A percentile compares a stretch with the other conserved stretches of the same genome.
Evolutionary conservation across 2,329 filamentous ascomycete genomes (phyloP).

Genomic region (Clathrospora elynae): DNA sequence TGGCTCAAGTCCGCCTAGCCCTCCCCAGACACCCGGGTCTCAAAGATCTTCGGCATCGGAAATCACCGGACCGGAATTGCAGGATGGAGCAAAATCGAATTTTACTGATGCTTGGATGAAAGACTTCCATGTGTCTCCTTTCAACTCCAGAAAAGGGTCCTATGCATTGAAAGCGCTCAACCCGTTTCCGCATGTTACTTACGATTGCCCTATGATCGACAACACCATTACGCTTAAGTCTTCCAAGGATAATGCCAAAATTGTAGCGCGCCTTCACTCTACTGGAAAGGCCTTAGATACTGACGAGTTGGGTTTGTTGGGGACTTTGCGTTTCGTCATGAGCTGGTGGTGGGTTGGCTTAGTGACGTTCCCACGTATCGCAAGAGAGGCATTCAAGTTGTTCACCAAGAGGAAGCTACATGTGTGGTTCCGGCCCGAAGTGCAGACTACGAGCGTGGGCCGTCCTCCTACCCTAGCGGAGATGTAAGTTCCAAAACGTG

Average conservation of each 20-base stretch:
- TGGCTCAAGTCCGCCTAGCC: constrained; percentile 39
- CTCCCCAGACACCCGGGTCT: constrained; percentile 23
- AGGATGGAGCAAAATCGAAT: constrained; percentile 20
- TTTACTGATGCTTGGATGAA: constrained; percentile 66
- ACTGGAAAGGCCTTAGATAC: constrained; percentile 59
- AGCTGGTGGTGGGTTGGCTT: constrained; percentile 72
- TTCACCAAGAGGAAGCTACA: constrained; percentile 63
- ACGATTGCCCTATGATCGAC: constrained; percentile 54
- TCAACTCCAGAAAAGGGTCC: constrained; percentile 63
- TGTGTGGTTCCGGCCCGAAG: constrained; percentile 70
- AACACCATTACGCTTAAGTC: constrained; percentile 66
- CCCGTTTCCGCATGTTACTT: constrained; percentile 46
- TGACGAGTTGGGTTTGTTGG: constrained; percentile 48
- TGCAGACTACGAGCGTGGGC: constrained; percentile 60
- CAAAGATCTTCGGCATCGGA: constrained; percentile 9
- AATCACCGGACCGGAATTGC: constrained; percentile 6
- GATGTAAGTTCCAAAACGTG: constrained; percentile 26
- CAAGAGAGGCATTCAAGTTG: constrained; percentile 63
- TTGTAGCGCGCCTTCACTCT: constrained; percentile 66
- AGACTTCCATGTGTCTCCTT: constrained; percentile 77
- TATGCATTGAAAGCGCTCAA: constrained; percentile 56
- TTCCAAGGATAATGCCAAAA: constrained; percentile 64
- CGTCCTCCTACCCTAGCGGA: constrained; percentile 61
- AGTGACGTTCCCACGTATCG: constrained; percentile 68
- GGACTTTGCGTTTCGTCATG: constrained; percentile 56